These are phyloP conservation scores for Fragaria nilgerrensis DNA, from an alignment of 306 rosid species.

Conservation along the genomic window DNA sequence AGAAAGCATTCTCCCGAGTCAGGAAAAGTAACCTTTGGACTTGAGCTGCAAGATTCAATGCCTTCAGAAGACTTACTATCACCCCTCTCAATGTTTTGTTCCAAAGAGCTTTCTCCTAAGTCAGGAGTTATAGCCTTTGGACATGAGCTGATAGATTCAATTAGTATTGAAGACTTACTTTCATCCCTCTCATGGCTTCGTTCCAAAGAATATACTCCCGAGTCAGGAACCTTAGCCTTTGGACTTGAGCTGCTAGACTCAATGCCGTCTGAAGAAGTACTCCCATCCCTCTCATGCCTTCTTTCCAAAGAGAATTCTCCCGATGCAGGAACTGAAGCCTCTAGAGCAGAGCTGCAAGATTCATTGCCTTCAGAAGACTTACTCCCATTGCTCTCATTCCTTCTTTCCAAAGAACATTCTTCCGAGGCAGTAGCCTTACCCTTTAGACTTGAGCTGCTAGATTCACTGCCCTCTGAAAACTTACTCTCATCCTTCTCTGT, in stretches of 20 bases:
- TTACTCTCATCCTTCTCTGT: not conserved
- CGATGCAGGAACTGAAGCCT: not conserved
- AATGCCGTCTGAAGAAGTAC: not conserved
- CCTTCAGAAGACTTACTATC: slow-evolving; percentile 12
- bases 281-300: not conserved
- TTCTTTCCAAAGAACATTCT: slow-evolving; percentile 3
- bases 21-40: slow-evolving; percentile 4
- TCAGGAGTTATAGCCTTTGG: slow-evolving; percentile 35
- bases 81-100: slow-evolving; percentile 32
- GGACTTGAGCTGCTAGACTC: not conserved
- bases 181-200: slow-evolving; percentile 6
- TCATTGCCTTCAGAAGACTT: not conserved
- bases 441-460: not conserved
- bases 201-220: not conserved
- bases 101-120: slow-evolving; percentile 34
- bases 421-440: not conserved
- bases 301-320: not conserved
- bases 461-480: not conserved
- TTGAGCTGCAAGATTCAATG: not conserved
- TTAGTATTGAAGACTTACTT: not conserved
- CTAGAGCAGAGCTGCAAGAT: not conserved
- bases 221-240: not conserved
- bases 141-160: slow-evolving; percentile 27
- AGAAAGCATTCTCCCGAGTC: not conserved
- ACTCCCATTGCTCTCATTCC: not conserved